A percentile compares a stretch with the other conserved stretches of the same genome.
These are phyloP conservation scores for Trichopus zeylanicus DNA, from an alignment of 116 monocot species.

Conservation along the genomic window DNA sequence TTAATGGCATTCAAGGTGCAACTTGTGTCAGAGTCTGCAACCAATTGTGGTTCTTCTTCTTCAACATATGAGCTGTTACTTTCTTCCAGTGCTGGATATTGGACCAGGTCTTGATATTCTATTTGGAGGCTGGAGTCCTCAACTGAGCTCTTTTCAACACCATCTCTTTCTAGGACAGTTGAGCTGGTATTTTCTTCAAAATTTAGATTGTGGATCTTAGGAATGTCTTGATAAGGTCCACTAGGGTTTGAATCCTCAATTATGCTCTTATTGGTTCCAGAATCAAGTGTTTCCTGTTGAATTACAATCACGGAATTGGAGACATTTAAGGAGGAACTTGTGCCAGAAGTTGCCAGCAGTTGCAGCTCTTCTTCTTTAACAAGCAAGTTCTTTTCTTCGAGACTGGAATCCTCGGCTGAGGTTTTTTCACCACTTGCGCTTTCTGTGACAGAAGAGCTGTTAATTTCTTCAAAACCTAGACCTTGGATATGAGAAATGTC, in stretches of 20 bases:
- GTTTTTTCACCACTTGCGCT: too few species aligned
- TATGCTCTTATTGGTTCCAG: neutral
- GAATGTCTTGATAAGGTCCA: slow-evolving; percentile 4
- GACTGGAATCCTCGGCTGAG: too few species aligned
- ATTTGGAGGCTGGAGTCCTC: neutral
- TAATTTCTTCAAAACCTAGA: neutral
- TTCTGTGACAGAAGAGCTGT: neutral
- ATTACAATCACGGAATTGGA: neutral
- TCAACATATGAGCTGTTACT: too few species aligned
- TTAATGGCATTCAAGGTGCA: neutral
- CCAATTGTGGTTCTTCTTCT: neutral
- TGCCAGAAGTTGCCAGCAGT: too few species aligned
- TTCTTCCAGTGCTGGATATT: too few species aligned
- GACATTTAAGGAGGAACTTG: too few species aligned
- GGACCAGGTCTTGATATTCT: neutral
- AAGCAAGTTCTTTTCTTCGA: too few species aligned
- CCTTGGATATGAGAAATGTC: slow-evolving; percentile 1
- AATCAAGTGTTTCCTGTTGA: slow-evolving; percentile 6
- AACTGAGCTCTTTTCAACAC: neutral
- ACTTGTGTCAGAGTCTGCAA: neutral
- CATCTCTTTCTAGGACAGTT: neutral
- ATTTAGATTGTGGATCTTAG: neutral
- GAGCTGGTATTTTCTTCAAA: neutral
- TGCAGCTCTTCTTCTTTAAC: too few species aligned
- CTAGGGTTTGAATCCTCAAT: slow-evolving; percentile 2